Evolutionary conservation across 139 green algal genomes (phyloP), one percentile per base, ranked within the genome.

Genomic region (Chlamydomonas schloesseri): DNA sequence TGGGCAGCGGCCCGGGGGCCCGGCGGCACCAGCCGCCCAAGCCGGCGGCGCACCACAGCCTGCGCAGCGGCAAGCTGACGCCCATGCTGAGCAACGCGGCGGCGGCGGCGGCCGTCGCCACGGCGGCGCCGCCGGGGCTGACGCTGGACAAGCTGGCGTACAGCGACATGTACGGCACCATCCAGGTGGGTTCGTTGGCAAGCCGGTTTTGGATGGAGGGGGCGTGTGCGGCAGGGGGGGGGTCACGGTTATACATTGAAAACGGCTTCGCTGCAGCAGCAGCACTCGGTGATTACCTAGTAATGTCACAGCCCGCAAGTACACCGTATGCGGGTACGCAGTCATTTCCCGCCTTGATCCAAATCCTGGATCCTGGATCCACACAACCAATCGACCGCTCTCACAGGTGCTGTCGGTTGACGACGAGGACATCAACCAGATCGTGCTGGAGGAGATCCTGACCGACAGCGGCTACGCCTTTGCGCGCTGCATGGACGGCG

Each of bases 391-490:
- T n/a, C n/a, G n/a, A n/a, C n/a, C n/a, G n/a, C n/a, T n/a, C 42
- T 8, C 42, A 50, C 5, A 50, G 42, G 85, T 92, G 47, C 71
- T 92, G 81, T 82, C 65, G 26, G 88, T 89, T 20, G 89, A 93
- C 81, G 89, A 93, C 71, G 87, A 92, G 82, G 71, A 89, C 55
- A 80, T 90, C 3, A 91, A 91, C 60, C 89, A 92, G 80, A 83
- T 82, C 78, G 83, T 94, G 79, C 82, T 93, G 50, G 92, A 94
- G 72, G 82, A 90, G 84, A 88, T 91, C 67, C 72, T 93, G 28
- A 84, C 71, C 18, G 81, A 55, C 31, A 46, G 73, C n/a, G 83
- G 83, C n/a, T 93, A 91, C 65, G 37, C 81, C 37, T 87, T 89
- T 53, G 82, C 55, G 26, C 58, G 76, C 62, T 83, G 76, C 58